Percentiles rank a stretch among this genome's conserved stretches.
phyloP scores from a whole-genome alignment of 257 asterid species.

The Rehmannia glutinosa region DNA sequence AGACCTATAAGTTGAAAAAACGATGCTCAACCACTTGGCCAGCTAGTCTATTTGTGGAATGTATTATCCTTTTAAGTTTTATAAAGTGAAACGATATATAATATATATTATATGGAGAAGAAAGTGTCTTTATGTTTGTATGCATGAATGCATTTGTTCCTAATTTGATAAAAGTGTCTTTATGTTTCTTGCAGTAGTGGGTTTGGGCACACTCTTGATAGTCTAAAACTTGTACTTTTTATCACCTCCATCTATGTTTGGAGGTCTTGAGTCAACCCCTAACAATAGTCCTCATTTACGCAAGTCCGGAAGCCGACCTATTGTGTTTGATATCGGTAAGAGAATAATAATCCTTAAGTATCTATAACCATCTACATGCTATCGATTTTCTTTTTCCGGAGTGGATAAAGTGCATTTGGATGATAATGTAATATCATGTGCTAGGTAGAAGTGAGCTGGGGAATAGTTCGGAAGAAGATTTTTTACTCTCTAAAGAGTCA shows the following conservation, averaged over 20 bases:
- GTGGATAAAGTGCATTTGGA: not conserved
- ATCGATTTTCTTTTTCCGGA: not conserved
- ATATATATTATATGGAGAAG: too few relatives aligned
- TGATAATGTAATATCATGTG: slow-evolving; percentile 12
- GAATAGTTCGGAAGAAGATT: slow-evolving; percentile 52
- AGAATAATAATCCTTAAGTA: too few relatives aligned
- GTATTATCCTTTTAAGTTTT: too few relatives aligned
- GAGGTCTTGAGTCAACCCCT: slow-evolving; percentile 64
- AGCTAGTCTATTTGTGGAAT: too few relatives aligned
- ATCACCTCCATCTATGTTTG: slow-evolving; percentile 83
- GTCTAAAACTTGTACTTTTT: slow-evolving; percentile 17
- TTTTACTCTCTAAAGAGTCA: slow-evolving; percentile 40
- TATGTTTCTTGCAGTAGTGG: too few relatives aligned
- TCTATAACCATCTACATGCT: not conserved
- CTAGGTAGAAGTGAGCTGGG: slow-evolving; percentile 50
- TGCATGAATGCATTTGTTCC: slow-evolving; percentile 1
- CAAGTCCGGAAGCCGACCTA: too few relatives aligned
- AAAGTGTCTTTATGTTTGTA: too few relatives aligned
- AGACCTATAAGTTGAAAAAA: too few relatives aligned
- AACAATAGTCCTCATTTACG: too few relatives aligned
- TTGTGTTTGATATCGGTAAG: too few relatives aligned
- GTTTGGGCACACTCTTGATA: slow-evolving; percentile 18
- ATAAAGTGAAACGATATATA: too few relatives aligned
- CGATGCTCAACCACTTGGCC: too few relatives aligned
- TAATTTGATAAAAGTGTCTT: slow-evolving; percentile 5